phyloP scores from a whole-genome alignment of 352 stramenopile species.

The Ophiocytium majus region DNA sequence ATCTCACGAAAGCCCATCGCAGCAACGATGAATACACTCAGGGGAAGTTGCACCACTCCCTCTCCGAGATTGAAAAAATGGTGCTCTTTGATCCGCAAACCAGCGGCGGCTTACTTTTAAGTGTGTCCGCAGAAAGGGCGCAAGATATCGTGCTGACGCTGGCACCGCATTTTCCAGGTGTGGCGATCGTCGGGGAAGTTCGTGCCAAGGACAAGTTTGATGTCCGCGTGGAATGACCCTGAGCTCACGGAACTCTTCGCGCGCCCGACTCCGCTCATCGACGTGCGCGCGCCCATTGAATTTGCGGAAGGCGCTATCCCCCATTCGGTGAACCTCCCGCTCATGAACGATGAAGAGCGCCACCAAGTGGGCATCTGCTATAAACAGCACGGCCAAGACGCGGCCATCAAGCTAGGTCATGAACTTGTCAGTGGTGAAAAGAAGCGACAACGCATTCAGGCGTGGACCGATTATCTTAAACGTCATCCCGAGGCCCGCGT shows the following conservation, averaged over 20 bases:
- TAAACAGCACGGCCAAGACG: background rate
- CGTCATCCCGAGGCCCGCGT: background rate
- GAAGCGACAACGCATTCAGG: background rate
- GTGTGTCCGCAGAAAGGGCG: background rate
- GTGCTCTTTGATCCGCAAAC: conserved; percentile 18
- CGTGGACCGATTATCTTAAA: background rate
- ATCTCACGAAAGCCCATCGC: background rate
- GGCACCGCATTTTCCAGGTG: background rate
- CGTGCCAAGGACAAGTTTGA: background rate
- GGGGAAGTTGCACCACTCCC: background rate
- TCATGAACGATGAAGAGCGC: conserved; percentile 2
- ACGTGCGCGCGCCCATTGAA: background rate
- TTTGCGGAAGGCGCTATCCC: background rate
- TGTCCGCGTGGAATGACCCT: conserved; percentile 6
- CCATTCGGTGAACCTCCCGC: background rate
- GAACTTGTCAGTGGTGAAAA: background rate
- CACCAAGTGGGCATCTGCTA: background rate
- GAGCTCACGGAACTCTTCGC: background rate
- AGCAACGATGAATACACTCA: conserved; percentile 5
- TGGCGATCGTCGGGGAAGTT: background rate
- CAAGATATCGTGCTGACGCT: background rate
- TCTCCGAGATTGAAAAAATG: conserved; percentile 17
- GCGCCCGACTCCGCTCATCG: background rate
- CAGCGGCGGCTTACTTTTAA: conserved; percentile 19
- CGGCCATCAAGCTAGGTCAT: conserved; percentile 2